Evolutionary conservation across 1,284 basidiomycete species (phyloP).

Genomic region (Apiotrichum akiyoshidainum): DNA sequence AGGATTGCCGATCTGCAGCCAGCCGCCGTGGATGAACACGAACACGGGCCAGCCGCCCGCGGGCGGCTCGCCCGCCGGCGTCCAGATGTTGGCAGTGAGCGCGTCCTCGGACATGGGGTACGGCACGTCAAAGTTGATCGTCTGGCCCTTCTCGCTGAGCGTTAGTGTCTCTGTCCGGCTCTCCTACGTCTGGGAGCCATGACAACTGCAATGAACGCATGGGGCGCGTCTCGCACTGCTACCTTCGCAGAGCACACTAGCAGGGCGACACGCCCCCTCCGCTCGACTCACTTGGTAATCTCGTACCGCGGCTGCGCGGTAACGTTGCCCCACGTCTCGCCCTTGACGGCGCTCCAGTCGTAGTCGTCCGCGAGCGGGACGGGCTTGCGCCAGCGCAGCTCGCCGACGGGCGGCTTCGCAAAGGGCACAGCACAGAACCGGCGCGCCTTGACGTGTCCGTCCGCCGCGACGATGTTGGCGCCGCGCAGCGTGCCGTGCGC

Average conservation of each 20-base stretch:
- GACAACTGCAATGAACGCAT: too few species aligned
- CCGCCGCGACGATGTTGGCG: slow-evolving; percentile 14
- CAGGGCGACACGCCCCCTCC: background rate
- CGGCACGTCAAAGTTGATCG: slow-evolving; percentile 7
- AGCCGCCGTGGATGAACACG: slow-evolving; percentile 28
- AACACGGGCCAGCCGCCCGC: slow-evolving; percentile 26
- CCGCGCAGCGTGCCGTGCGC: slow-evolving; percentile 24
- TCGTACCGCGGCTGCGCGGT: slow-evolving; percentile 25
- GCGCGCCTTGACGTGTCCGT: slow-evolving; percentile 23
- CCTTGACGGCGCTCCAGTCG: slow-evolving; percentile 18
- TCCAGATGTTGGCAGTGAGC: slow-evolving; percentile 28
- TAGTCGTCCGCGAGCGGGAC: slow-evolving; percentile 16
- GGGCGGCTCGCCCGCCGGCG: slow-evolving; percentile 21
- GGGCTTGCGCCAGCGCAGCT: slow-evolving; percentile 25
- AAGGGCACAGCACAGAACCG: slow-evolving; percentile 26
- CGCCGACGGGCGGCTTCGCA: slow-evolving; percentile 22
- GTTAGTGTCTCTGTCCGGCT: background rate
- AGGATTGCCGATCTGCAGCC: slow-evolving; percentile 29
- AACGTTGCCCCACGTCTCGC: slow-evolving; percentile 21
- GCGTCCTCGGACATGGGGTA: slow-evolving; percentile 19
- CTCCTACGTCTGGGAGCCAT: background rate
- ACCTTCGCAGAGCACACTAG: background rate
- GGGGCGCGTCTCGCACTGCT: too few species aligned
- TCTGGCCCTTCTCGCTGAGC: slow-evolving; percentile 16
- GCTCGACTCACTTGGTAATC: slow-evolving; percentile 20